Conservation (phyloP, 202 grass and related monocot genomes). For the Panicum hallii region DNA sequence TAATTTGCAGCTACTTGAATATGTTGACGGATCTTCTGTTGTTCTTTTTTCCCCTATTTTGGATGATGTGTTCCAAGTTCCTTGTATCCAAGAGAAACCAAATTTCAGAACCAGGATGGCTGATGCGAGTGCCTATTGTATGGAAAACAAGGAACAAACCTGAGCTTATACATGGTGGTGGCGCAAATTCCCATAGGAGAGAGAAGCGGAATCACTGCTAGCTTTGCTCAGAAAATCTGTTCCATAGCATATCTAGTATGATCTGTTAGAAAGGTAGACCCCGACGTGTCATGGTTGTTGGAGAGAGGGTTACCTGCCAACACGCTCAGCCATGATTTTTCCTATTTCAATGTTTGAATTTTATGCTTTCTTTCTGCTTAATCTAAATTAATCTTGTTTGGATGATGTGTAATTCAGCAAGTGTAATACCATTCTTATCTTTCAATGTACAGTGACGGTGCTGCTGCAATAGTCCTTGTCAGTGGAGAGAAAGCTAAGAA, state of each 20-base stretch:
- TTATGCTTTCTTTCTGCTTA: neutral
- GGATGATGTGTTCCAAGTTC: neutral
- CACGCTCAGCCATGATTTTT: neutral
- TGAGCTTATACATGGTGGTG: neutral
- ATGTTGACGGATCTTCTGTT: neutral
- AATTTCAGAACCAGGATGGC: neutral
- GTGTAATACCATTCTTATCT: slow-evolving; percentile 36
- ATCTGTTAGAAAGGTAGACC: neutral
- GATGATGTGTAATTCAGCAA: slow-evolving; percentile 15
- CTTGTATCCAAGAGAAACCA: neutral
- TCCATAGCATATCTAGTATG: neutral
- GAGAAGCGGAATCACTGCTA: neutral
- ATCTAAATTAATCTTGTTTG: slow-evolving; percentile 18
- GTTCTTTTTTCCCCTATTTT: neutral
- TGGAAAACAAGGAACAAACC: neutral
- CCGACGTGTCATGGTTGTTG: neutral
- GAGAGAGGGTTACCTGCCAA: neutral
- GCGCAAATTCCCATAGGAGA: neutral
- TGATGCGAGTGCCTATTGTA: neutral
- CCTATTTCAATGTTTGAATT: slow-evolving; percentile 21
- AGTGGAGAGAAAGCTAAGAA: slow-evolving; percentile 83
- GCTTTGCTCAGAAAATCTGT: neutral
- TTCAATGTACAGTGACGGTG: slow-evolving; percentile 70
- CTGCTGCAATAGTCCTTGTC: slow-evolving; percentile 90
- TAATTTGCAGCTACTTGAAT: neutral